phyloP scores from a whole-genome alignment of 2,329 filamentous ascomycete species.

The Thielaviopsis populi region DNA sequence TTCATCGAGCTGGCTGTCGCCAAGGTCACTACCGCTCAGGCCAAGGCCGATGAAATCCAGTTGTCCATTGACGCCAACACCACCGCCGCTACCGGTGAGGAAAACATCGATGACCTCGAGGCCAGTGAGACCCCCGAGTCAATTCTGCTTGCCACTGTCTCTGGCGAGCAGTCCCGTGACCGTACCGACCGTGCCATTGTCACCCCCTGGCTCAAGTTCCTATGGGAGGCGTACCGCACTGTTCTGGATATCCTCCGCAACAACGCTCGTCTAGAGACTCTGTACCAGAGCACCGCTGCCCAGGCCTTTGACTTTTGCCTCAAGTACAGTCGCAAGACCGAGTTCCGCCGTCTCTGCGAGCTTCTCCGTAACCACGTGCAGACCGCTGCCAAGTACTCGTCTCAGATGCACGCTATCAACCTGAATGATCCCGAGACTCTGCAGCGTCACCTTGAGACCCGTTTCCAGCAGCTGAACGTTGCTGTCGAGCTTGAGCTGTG shows the following conservation, averaged over 20 bases:
- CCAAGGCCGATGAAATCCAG: slow-evolving; percentile 91
- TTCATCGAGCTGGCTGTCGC: slow-evolving; percentile 95
- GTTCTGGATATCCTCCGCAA: slow-evolving; percentile 98
- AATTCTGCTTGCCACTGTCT: slow-evolving; percentile 92
- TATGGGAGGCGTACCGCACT: slow-evolving; percentile 98
- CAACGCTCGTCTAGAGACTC: slow-evolving; percentile 91
- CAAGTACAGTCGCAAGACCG: slow-evolving; percentile 96
- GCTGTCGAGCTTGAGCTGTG: slow-evolving; percentile 95
- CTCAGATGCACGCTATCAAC: slow-evolving; percentile 99
- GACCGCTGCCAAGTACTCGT: slow-evolving; percentile 96
- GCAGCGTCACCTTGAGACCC: slow-evolving; percentile 91
- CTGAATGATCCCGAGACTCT: slow-evolving; percentile 93
- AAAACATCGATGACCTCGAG: slow-evolving; percentile 82
- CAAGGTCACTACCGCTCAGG: slow-evolving; percentile 90
- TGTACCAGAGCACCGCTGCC: slow-evolving; percentile 95
- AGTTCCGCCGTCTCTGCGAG: slow-evolving; percentile 97
- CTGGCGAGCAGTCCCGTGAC: slow-evolving; percentile 92
- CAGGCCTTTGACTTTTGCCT: slow-evolving; percentile 98
- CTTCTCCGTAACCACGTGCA: slow-evolving; percentile 96
- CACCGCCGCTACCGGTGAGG: slow-evolving; percentile 42
- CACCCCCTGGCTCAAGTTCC: slow-evolving; percentile 96
- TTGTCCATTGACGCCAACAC: slow-evolving; percentile 61
- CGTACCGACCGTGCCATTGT: slow-evolving; percentile 96
- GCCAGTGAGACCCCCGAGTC: slow-evolving; percentile 96
- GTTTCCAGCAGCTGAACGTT: slow-evolving; percentile 96